Base-by-base conservation (phyloP, 768 basidiomycete genomes). In the Rhizopogon vinicolor region DNA sequence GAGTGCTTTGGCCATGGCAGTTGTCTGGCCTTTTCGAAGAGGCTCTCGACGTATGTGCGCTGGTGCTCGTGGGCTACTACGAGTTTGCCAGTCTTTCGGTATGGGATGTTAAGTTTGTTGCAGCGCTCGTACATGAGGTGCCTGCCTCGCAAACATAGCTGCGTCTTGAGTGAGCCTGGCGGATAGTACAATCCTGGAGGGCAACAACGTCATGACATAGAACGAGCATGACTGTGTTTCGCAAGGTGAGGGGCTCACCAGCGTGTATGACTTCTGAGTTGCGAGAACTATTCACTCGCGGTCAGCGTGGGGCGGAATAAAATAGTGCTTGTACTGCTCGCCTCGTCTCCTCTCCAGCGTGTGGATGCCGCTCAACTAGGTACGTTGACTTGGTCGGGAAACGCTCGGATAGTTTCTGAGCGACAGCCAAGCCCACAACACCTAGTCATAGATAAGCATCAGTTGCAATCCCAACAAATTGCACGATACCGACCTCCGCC, bases 181-280 rank as follows among this genome's bases (percentile, higher is more conserved):
- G 93, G 92, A 65, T 96, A 96, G 65, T 93, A 93, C 1, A 93
- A 74, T 25, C 91, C 91, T 92, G 60, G 4, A 41, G 54, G 28
- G 39, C 44, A 39, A 35, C 10, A 16, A 50, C 28, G 13, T 44
- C 39, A 55, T 45, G 10, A 25, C 5, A 16, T n/a, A 1, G 31
- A 33, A 51, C 12, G 29, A 6, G 33, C 10, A 28, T n/a, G 22
- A 8, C 40, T 39, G 33, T 7, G 29, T 8, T 31, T 41, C 7
- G 12, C 28, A 18, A 35, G 31, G 37, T 16, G 10, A 3, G 19
- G 19, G 22, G 57, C 66, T 42, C 64, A 85, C 90, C 93, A 57
- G 91, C 87, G 73, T 98, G 95, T 28, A 98, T 89, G 22, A 98
- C 95, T 65, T 97, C 95, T 0, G 93, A 95, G 68, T 96, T 97